Conservation (phyloP, 345 rosid genomes). For the Lepidium sativum region DNA sequence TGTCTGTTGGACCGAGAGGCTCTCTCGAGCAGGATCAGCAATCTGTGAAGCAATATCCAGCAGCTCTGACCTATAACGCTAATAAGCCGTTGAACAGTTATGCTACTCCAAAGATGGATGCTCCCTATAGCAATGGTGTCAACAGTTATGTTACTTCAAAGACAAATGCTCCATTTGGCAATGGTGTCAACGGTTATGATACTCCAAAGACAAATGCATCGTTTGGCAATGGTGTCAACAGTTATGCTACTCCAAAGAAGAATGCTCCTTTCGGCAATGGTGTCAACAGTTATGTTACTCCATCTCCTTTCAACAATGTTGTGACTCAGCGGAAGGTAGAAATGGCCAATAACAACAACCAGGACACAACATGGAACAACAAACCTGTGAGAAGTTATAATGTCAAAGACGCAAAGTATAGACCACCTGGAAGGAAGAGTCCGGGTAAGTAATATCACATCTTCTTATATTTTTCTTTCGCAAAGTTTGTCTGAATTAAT, state of each 20-base stretch:
- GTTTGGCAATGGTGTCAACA: conserved; percentile 39
- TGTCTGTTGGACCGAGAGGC: conserved; percentile 39
- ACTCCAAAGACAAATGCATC: background rate
- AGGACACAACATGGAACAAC: conserved; percentile 46
- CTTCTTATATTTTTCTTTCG: too few species aligned
- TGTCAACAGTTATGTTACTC: conserved; percentile 34
- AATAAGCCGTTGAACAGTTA: conserved; percentile 33
- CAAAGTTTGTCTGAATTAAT: background rate
- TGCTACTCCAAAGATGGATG: conserved; percentile 40
- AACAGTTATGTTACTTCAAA: background rate
- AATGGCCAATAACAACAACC: conserved; percentile 42
- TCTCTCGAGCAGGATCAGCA: conserved; percentile 37
- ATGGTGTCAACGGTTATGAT: conserved; percentile 24
- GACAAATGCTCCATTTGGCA: conserved; percentile 13
- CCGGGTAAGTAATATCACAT: conserved; percentile 49
- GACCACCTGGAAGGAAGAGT: conserved; percentile 64
- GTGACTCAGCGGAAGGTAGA: conserved; percentile 48
- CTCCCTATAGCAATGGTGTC: conserved; percentile 43
- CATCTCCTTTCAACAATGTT: conserved; percentile 46
- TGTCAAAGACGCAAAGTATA: conserved; percentile 48
- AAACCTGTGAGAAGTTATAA: conserved; percentile 33
- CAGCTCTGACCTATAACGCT: conserved; percentile 26
- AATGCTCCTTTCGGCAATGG: conserved; percentile 42
- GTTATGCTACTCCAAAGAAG: conserved; percentile 38
- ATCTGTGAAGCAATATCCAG: conserved; percentile 37